Percentiles rank a stretch among this genome's conserved stretches.
These are phyloP conservation scores for Eucommia ulmoides DNA, from an alignment of 257 asterid species.

Conservation along the genomic window DNA sequence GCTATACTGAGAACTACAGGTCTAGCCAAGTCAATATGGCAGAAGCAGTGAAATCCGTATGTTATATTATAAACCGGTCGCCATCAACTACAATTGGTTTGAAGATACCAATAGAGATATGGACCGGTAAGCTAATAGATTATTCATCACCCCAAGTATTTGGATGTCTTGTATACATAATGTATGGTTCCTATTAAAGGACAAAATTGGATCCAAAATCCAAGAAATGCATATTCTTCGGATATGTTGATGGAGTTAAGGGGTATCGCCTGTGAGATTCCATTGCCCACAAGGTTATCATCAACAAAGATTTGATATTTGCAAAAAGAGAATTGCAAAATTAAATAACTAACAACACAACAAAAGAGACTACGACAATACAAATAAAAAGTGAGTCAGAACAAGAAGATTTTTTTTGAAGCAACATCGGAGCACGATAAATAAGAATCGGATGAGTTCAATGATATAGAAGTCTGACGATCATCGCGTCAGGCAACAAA, in stretches of 20 bases:
- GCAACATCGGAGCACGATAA: not conserved
- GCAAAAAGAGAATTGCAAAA: not conserved
- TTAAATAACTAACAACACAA: not conserved
- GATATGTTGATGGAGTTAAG: not conserved
- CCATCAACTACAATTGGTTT: not conserved
- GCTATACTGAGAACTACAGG: not conserved
- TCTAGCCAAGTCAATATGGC: not conserved
- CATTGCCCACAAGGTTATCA: not conserved
- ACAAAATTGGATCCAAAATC: not conserved
- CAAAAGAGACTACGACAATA: not conserved
- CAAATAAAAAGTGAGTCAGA: not conserved
- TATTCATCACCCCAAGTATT: not conserved
- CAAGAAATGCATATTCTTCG: not conserved
- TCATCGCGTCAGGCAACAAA: too few species aligned
- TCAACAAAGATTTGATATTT: not conserved
- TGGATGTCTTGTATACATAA: not conserved
- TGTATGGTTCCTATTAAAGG: not conserved
- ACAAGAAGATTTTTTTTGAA: not conserved
- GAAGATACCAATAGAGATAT: not conserved
- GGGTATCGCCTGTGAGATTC: not conserved
- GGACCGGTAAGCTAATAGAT: not conserved
- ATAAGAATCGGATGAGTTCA: too few species aligned
- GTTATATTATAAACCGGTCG: not conserved
- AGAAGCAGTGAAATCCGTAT: not conserved
- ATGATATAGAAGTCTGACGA: too few species aligned